Evolutionary conservation across 371 early-diverging fungal genomes (phyloP).

Genomic region (Choanephora cucurbitarum): DNA sequence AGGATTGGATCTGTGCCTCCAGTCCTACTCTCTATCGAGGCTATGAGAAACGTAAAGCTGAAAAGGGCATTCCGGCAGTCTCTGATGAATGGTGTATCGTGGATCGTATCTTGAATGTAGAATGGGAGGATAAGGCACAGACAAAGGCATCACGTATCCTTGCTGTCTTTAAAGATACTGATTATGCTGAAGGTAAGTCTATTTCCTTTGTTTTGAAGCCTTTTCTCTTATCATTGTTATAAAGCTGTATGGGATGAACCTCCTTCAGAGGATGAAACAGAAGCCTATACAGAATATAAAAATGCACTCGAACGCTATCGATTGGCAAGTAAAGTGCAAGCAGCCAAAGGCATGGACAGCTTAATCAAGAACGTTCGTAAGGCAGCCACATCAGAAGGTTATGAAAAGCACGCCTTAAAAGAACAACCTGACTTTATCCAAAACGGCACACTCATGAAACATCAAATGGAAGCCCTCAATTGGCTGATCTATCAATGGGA

Average conservation of each 20-base stretch:
- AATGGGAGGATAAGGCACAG: constrained; percentile 32
- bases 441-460: constrained; percentile 72
- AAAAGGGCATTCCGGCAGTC: constrained; percentile 9
- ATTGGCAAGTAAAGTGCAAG: constrained; percentile 33
- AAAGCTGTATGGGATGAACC: constrained; percentile 42
- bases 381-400: constrained; percentile 29
- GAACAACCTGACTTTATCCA: constrained; percentile 66
- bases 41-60: constrained; percentile 25
- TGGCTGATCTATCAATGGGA: constrained; percentile 80
- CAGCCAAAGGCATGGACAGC: constrained; percentile 38
- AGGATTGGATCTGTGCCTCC: constrained; percentile 40
- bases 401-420: constrained; percentile 48
- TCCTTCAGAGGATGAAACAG: constrained; percentile 26
- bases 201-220: neutral
- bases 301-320: constrained; percentile 37
- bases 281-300: constrained; percentile 42
- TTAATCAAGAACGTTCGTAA: constrained; percentile 37
- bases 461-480: constrained; percentile 88
- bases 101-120: constrained; percentile 50
- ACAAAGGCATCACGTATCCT: constrained; percentile 34
- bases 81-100: constrained; percentile 43
- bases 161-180: constrained; percentile 48
- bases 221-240: neutral
- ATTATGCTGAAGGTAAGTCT: constrained; percentile 52
- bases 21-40: constrained; percentile 24